Base-by-base conservation (phyloP, 2,329 filamentous ascomycete genomes). In the Fusarium tuaranense region DNA sequence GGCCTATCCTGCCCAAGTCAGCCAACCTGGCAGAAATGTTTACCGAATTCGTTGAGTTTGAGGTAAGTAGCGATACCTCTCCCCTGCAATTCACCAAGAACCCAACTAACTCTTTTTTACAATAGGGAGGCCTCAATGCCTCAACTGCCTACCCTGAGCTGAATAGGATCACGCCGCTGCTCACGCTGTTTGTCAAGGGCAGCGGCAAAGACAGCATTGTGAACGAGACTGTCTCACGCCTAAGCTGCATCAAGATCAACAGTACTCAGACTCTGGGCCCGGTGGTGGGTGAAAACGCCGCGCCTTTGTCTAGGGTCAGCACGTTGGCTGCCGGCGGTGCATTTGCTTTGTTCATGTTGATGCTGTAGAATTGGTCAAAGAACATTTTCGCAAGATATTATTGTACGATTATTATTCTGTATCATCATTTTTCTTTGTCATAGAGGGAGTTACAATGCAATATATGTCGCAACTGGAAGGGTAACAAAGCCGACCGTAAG, bases 221-320 rank as follows among this genome's bases (percentile, higher is more conserved):
- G 2, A 48, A 48, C 1, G 44, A 48, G 22, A 48, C 44, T 48
- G 22, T 48, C 2, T 48, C 44, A 48, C 44, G 44, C 0, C 22
- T 48, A 1, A 48, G 8, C 22, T 48, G 44, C 9, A 48, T 48
- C 8, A 25, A 27, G 44, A 48, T 48, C 22, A 48, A 48, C 14
- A 48, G 0, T 0, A 48, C 44, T 48, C 44, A 48, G 2, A 27
- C 0, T 0, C 0, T 48, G 7, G 44, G 44, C 5, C 44, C 22
- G 0, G 22, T 7, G 14, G 44, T 2, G 22, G 44, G 44, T 0
- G 8, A 18, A 48, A 48, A 48, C 8, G 22, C 22, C 4, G 44
- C 44, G 6, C 18, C 22, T 12, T 48, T 48, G 14, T 48, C 14
- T 0, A 27, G 14, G 44, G 0, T 27, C 2, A 48, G 22, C 5